Evolutionary conservation across 495 filamentous ascomycete genomes (phyloP).

Genomic region (Lasiosphaeria ovina): DNA sequence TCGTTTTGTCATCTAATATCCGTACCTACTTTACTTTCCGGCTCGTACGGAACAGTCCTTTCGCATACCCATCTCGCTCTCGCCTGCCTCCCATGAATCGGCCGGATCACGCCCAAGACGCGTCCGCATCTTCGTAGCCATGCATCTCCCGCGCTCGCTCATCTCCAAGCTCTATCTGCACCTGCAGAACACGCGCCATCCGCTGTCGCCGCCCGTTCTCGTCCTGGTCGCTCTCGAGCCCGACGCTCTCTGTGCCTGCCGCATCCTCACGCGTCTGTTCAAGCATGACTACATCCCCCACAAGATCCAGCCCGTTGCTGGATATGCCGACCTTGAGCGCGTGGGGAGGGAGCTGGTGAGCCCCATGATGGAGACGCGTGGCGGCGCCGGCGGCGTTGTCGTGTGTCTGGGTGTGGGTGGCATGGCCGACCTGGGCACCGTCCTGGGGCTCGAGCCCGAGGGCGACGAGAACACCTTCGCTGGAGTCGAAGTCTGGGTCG

Average conservation of each 20-base stretch:
- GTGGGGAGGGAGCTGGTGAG: conserved; percentile 71
- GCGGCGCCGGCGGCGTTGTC: conserved; percentile 80
- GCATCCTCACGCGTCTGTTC: conserved; percentile 84
- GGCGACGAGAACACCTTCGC: conserved; percentile 58
- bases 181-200: conserved; percentile 75
- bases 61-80: background rate
- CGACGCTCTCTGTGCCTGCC: conserved; percentile 92
- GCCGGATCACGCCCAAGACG: conserved; percentile 5
- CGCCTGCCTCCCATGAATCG: conserved; percentile 11
- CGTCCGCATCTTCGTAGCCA: conserved; percentile 36
- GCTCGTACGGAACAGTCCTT: background rate
- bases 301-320: conserved; percentile 91
- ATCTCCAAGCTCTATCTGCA: conserved; percentile 88
- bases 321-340: conserved; percentile 84
- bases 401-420: conserved; percentile 92
- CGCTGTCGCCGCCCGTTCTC: conserved; percentile 84
- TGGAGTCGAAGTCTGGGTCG: conserved; percentile 89
- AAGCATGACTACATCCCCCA: conserved; percentile 98
- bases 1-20: too few species aligned
- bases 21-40: background rate
- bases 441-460: conserved; percentile 63
- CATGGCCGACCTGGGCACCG: conserved; percentile 75
- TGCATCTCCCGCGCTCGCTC: conserved; percentile 92
- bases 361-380: conserved; percentile 77
- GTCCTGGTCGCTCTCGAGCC: conserved; percentile 91